phyloP scores from a whole-genome alignment of 1,284 basidiomycete species.

The Melanopsichium pennsylvanicum region DNA sequence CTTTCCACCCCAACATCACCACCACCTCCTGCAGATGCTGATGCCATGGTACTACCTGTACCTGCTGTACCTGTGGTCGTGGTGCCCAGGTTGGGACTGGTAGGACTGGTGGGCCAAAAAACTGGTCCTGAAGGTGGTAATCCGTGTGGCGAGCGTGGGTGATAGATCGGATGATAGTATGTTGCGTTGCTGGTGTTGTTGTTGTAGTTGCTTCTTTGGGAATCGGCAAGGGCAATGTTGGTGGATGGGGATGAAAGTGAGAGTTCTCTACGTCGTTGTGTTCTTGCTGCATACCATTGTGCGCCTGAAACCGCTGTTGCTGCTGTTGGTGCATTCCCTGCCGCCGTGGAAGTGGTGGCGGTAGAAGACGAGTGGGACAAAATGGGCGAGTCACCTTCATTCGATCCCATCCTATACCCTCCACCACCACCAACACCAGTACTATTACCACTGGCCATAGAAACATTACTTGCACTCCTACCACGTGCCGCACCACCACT shows the following conservation, averaged over 20 bases:
- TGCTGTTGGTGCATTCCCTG: too few species aligned
- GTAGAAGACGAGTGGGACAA: too few species aligned
- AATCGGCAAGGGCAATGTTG: background rate
- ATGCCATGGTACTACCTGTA: too few species aligned
- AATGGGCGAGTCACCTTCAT: too few species aligned
- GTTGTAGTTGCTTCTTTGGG: background rate
- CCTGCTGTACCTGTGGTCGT: too few species aligned
- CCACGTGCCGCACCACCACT: slow-evolving; percentile 2
- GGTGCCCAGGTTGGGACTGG: too few species aligned
- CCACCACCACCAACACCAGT: too few species aligned
- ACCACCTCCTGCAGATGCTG: too few species aligned
- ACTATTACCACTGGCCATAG: slow-evolving; percentile 6
- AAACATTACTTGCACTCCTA: slow-evolving; percentile 23
- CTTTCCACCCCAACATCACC: too few species aligned
- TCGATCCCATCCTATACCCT: too few species aligned
- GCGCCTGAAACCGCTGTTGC: slow-evolving; percentile 8
- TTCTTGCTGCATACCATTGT: slow-evolving; percentile 44
- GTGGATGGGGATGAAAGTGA: slow-evolving; percentile 9
- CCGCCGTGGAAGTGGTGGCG: too few species aligned
- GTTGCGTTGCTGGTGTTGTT: background rate
- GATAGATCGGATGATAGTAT: slow-evolving; percentile 27
- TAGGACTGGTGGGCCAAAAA: slow-evolving; percentile 36
- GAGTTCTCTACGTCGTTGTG: slow-evolving; percentile 27
- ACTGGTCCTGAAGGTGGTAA: slow-evolving; percentile 17
- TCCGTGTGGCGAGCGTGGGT: slow-evolving; percentile 20